Evolutionary conservation across 768 basidiomycete genomes (phyloP).

Genomic region (Holtermanniella nyarrowii): DNA sequence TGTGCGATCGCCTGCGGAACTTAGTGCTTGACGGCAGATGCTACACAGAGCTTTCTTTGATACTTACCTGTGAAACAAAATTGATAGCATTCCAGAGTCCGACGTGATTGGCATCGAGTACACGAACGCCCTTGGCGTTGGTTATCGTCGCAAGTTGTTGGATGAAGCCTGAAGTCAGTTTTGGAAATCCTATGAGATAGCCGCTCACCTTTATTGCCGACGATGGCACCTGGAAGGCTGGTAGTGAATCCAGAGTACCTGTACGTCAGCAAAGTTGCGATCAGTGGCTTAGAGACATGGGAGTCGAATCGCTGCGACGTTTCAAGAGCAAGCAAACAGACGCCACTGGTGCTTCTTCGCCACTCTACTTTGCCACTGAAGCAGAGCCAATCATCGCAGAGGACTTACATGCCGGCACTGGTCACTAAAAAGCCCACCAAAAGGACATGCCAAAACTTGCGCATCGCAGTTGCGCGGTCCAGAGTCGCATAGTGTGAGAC

Average conservation of each 20-base stretch:
- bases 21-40: too few species aligned
- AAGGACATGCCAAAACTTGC: slow-evolving; percentile 10
- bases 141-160: neutral
- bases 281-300: too few species aligned
- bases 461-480: slow-evolving; percentile 1
- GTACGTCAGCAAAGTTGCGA: too few species aligned
- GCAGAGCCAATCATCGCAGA: too few species aligned
- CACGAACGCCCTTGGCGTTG: neutral
- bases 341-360: too few species aligned
- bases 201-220: slow-evolving; percentile 3
- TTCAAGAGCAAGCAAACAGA: too few species aligned
- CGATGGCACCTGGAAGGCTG: slow-evolving; percentile 7
- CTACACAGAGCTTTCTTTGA: too few species aligned
- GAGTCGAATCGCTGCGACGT: too few species aligned
- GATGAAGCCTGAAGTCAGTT: neutral
- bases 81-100: slow-evolving; percentile 1
- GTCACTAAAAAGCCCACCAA: slow-evolving; percentile 2
- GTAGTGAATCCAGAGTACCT: neutral
- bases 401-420: slow-evolving; percentile 7
- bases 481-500: slow-evolving; percentile 7
- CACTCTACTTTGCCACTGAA: too few species aligned
- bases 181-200: neutral
- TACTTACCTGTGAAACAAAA: too few species aligned
- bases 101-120: neutral
- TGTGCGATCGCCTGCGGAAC: neutral